phyloP scores from a whole-genome alignment of 495 filamentous ascomycete genomes.

The Terfezia boudieri region DNA sequence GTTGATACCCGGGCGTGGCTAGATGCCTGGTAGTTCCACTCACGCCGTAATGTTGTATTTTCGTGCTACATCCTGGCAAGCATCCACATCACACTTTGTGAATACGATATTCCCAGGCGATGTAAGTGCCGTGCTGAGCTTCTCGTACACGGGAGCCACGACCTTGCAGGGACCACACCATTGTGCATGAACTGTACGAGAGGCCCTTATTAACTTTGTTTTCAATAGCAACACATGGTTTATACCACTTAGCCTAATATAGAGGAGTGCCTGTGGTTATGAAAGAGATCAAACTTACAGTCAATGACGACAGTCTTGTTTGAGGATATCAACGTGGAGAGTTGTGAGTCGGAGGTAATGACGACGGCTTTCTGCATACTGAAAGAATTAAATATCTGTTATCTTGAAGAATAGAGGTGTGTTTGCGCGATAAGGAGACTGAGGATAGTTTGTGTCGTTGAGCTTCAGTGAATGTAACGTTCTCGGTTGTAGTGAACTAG shows the following conservation, averaged over 20 bases:
- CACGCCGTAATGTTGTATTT: conserved; percentile 53
- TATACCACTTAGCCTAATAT: background rate
- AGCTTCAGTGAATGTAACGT: too few relatives aligned
- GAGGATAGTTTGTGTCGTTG: too few relatives aligned
- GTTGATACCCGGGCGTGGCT: background rate
- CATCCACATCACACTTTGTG: conserved; percentile 64
- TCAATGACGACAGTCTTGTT: conserved; percentile 60
- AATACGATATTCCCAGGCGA: conserved; percentile 56
- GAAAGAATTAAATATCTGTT: too few relatives aligned
- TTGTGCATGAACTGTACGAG: conserved; percentile 51
- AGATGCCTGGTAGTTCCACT: conserved; percentile 15
- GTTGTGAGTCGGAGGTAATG: conserved; percentile 49
- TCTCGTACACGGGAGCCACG: conserved; percentile 66
- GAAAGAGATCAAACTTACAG: conserved; percentile 37
- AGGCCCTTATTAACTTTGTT: conserved; percentile 4
- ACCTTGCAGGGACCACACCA: conserved; percentile 72
- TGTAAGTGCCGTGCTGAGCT: conserved; percentile 48
- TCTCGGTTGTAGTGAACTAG: too few relatives aligned
- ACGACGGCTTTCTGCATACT: conserved; percentile 33
- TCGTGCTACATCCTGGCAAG: conserved; percentile 47
- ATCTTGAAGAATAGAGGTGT: too few relatives aligned
- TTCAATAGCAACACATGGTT: conserved; percentile 1
- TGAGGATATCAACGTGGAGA: conserved; percentile 40
- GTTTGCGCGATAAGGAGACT: too few relatives aligned
- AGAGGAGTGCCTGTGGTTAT: conserved; percentile 13